Conservation (phyloP, 2,329 filamentous ascomycete species). For the Penicillium fuscoglaucum region DNA sequence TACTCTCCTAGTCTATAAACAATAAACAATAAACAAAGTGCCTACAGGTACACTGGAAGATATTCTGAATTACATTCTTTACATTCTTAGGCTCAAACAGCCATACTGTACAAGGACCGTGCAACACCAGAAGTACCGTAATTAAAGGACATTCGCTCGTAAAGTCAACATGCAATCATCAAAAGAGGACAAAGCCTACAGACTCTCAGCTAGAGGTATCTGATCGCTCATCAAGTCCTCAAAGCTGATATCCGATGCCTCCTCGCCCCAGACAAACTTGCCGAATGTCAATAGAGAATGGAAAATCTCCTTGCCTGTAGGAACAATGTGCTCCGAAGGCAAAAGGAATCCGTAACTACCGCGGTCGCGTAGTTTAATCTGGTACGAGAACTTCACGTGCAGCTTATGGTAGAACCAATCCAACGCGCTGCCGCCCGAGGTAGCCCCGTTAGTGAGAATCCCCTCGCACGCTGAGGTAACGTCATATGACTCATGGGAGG, state of each 20-base stretch:
- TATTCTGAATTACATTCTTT: not conserved
- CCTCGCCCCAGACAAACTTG: constrained; percentile 55
- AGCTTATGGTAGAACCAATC: constrained; percentile 96
- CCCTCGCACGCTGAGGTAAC: constrained; percentile 86
- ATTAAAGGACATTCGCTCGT: not conserved
- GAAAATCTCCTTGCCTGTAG: constrained; percentile 84
- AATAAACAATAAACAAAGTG: not conserved
- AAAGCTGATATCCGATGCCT: not conserved
- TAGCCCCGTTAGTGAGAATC: constrained; percentile 64
- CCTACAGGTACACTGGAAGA: not conserved
- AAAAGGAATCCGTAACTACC: constrained; percentile 93
- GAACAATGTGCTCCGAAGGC: constrained; percentile 81
- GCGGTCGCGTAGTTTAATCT: constrained; percentile 88
- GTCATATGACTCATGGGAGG: constrained; percentile 71
- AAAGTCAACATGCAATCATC: constrained; percentile 11
- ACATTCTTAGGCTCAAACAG: not conserved
- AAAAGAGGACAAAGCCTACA: not conserved
- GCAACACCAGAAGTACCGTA: not conserved
- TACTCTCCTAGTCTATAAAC: not conserved
- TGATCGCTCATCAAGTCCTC: constrained; percentile 8
- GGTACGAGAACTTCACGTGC: constrained; percentile 79
- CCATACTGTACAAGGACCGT: not conserved
- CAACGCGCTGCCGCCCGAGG: constrained; percentile 78
- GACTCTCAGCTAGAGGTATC: constrained; percentile 7
- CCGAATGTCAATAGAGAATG: constrained; percentile 82